Evolutionary conservation across 1,284 basidiomycete genomes (phyloP), one percentile per base, ranked within the genome.

Genomic region (Fomes fomentarius): DNA sequence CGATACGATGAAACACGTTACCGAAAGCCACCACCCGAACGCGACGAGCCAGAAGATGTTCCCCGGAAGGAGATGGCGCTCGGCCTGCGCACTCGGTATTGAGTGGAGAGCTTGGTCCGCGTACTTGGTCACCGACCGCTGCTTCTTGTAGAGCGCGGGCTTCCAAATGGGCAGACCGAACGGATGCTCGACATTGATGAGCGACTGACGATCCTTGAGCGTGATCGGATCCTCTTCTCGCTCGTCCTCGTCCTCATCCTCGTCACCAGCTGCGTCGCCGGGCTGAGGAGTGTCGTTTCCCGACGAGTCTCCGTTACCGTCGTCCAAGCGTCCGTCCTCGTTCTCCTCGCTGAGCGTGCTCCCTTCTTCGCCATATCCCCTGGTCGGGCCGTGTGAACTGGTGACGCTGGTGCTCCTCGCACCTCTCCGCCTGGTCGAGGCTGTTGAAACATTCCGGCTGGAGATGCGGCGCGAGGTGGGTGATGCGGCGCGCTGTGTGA

Each of bases 161-260:
- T 99, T 99, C 97, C 97, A 99, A 69, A 99, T 98, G 41, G 94
- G 97, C 61, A 99, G 81, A 79, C 97, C 97, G 72, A 99, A 99
- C 7, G 97, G 97, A 73, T 99, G 97, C 70, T 98, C 94, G 69
- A 98, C 95, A 74, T 99, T 99, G 72, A 99, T 97, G 63, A 96
- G 90, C 41, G 97, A 98, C 71, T 99, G 97, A 26, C 97, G 87
- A 65, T 98, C 96, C 73, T 92, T 95, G 62, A 99, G 76, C 0
- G 96, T 99, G 64, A 98, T 94, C 34, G 92, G 93, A 64, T 98
- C 94, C 31, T 85, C 87, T n/a, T 86, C 86, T 37, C 77, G 74
- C 26, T 73, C 73, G 4, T 68, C 73, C 21, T 75, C 74, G 5
- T 65, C 70, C 24, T 61, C 72, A 24, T 69, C 72, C 44, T 71